Base-by-base conservation (phyloP, 164 flowering plant genomes). In the grape (Vitis vinifera) region DNA sequence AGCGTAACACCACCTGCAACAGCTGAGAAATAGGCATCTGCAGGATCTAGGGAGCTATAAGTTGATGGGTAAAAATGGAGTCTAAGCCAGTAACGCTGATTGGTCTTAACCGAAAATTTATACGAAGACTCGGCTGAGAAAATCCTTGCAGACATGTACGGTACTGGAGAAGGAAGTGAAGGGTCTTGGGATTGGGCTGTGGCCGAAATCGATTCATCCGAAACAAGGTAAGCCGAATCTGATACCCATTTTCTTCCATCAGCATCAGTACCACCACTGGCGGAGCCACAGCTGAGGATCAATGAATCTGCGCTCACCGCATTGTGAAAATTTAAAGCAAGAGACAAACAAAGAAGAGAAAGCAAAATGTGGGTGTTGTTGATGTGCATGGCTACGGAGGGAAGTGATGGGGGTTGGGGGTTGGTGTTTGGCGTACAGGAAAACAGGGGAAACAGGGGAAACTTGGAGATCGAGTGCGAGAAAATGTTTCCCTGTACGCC, bases 31-130 rank as follows among this genome's bases (percentile, higher is more conserved):
- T 77, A 87, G 0, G 97, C 73, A 10, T 85, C 77, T 1, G 71
- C 17, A 19, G 84, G 65, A 69, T 82, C 59, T 57, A 79, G 77
- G 44, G 68, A 62, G 2, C 73, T 58, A 67, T 93, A 93, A 0
- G 77, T 17, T 0, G 94, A 75, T 0, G 98, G 98, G 69, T 93
- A 93, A 60, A 93, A 93, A 77, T 91, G 83, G 17, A 93, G 83
- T 55, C 97, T 80, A 27, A 93, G 63, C 73, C 77, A 77, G 17
- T 76, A 76, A 1, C 88, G 74, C 1, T 65, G 51, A 3, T 19
- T 51, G 0, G 79, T 3, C 5, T 66, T 71, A 1, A 80, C 65
- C 0, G 82, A 66, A 62, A 85, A 51, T 13, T 71, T 63, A 37
- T 85, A 85, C 2, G 77, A 68, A 1, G 71, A 50, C 27, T 79